Base-by-base conservation (phyloP, 192 early-diverging fungal species). In the Obelidium mucronatum region DNA sequence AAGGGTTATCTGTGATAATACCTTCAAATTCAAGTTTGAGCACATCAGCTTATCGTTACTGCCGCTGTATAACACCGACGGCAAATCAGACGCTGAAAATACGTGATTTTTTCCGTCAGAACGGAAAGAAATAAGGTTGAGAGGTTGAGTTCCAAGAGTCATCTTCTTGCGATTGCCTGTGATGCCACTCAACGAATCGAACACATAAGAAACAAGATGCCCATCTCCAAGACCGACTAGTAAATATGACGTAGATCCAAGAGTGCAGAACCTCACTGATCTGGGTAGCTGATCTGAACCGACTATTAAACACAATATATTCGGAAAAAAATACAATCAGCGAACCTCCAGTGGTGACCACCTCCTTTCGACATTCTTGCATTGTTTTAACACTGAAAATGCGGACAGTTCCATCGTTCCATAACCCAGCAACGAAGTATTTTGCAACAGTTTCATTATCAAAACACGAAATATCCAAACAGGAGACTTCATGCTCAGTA, bases 211-310 rank as follows among this genome's bases (percentile, higher is more conserved):
- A 52, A 88, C 81, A 48, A 98, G 73, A n/a, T 90, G 85, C 1
- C 97, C 97, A 79, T 98, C 94, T 85, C 92, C 95, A 34, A 94
- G 78, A 0, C 91, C 94, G 0, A 91, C 93, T 26, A 98, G 73
- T 4, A 96, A 75, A 70, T 96, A 96, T 24, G 78, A 77, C 1
- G 86, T 80, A 24, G 80, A 80, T 62, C 92, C 93, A 52, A 98
- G 86, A 3, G 78, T 76, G 48, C 86, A 71, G 64, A 79, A 26
- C 58, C 83, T 54, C 3, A 95, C 76, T 8, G 93, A 93, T 24
- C 93, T 89, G 28, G 93, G 89, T 62, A 93, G 84, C 36, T 83
- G 85, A 6, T 81, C 76, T 58, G 55, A 65, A n/a, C n/a, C 17
- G 66, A 58, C n/a, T 30, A n/a, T 28, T 34, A 17, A 44, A 34